Evolutionary conservation across 1,284 basidiomycete species (phyloP).

Genomic region (Chondrostereum purpureum): DNA sequence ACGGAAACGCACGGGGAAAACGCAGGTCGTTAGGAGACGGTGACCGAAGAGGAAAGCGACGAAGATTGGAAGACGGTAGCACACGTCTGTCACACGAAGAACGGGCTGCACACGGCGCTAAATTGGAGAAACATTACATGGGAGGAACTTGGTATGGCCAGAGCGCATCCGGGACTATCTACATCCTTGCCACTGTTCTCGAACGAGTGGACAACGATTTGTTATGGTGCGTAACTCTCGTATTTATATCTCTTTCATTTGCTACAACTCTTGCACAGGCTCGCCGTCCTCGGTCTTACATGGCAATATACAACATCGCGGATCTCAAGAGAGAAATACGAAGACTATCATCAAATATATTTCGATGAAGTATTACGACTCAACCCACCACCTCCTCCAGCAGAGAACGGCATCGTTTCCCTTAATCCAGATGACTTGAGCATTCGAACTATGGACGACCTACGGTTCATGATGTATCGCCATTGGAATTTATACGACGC

Average conservation of each 20-base stretch:
- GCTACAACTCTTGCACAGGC: conserved; percentile 39
- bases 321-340: conserved; percentile 85
- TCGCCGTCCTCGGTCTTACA: conserved; percentile 91
- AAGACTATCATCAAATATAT: conserved; percentile 72
- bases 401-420: conserved; percentile 39
- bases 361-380: conserved; percentile 87
- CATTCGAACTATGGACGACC: conserved; percentile 77
- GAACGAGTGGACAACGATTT: conserved; percentile 92
- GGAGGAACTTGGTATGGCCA: conserved; percentile 86
- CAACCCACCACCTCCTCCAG: conserved; percentile 51
- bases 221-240: conserved; percentile 60
- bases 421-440: conserved; percentile 75
- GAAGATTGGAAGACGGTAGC: conserved; percentile 34
- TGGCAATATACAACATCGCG: conserved; percentile 86
- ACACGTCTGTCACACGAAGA: conserved; percentile 64
- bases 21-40: conserved; percentile 43
- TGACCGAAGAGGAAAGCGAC: conserved; percentile 43
- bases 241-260: neutral
- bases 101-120: conserved; percentile 52
- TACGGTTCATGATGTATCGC: conserved; percentile 91
- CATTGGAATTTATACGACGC: conserved; percentile 98
- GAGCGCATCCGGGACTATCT: conserved; percentile 85
- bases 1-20: conserved; percentile 42
- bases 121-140: conserved; percentile 78
- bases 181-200: conserved; percentile 82